A percentile compares a stretch with the other conserved stretches of the same genome.
phyloP scores from a whole-genome alignment of 306 rosid genomes.

The Corylus heterophylla region DNA sequence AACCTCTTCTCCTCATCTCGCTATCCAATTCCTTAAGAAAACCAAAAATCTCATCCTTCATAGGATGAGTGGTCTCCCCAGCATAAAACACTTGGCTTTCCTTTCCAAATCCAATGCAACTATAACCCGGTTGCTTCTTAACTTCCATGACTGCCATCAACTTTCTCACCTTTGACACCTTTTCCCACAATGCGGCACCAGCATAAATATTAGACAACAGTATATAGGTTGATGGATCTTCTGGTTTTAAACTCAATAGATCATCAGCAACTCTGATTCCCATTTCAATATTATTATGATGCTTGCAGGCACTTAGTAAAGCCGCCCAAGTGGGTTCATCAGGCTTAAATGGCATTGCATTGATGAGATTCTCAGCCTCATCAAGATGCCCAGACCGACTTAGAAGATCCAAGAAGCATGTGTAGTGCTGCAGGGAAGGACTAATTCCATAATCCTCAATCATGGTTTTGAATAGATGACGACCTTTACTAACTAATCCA shows the following conservation, averaged over 20 bases:
- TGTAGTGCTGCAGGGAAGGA: constrained; percentile 84
- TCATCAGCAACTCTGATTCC: constrained; percentile 67
- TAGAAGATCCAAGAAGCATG: constrained; percentile 83
- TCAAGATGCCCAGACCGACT: constrained; percentile 87
- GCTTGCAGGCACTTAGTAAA: constrained; percentile 76
- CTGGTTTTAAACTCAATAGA: constrained; percentile 50
- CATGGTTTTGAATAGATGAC: constrained; percentile 70
- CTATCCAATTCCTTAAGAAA: constrained; percentile 63
- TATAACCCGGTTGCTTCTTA: constrained; percentile 81
- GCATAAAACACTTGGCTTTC: constrained; percentile 78
- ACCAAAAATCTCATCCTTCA: constrained; percentile 67
- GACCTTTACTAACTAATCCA: constrained; percentile 67
- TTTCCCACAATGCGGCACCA: constrained; percentile 65
- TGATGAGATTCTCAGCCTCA: constrained; percentile 67
- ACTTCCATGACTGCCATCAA: constrained; percentile 65
- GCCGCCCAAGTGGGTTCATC: constrained; percentile 97
- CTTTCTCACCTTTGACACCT: constrained; percentile 69
- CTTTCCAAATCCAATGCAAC: constrained; percentile 66
- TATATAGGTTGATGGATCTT: constrained; percentile 72
- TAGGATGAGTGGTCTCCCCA: constrained; percentile 73
- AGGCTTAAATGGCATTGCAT: constrained; percentile 63
- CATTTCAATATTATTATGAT: constrained; percentile 58
- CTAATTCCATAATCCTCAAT: constrained; percentile 49
- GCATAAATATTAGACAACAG: constrained; percentile 75
- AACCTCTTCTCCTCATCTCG: constrained; percentile 82